These are phyloP conservation scores for Talaromyces wortmannii DNA, from an alignment of 495 filamentous ascomycete species.

Conservation along the genomic window DNA sequence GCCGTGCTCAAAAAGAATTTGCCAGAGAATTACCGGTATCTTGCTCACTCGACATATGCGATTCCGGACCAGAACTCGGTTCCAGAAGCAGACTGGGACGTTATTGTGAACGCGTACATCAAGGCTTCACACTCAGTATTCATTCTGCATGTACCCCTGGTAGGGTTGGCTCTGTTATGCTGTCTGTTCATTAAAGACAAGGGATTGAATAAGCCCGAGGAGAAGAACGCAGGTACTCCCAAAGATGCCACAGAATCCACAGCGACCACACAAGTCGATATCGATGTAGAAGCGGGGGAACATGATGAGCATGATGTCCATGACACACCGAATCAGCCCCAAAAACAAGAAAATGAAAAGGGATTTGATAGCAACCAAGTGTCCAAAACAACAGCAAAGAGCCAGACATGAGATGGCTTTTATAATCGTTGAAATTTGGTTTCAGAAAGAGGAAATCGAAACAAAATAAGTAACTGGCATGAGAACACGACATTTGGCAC, in stretches of 20 bases:
- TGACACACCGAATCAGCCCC: constrained; percentile 10
- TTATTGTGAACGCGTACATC: constrained; percentile 42
- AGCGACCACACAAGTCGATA: constrained; percentile 4
- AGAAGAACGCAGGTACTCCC: constrained; percentile 11
- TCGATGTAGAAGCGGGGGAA: neutral
- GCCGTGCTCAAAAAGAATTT: constrained; percentile 40
- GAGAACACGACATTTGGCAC: neutral
- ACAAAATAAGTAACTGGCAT: neutral
- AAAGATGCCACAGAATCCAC: constrained; percentile 46
- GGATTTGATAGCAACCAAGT: constrained; percentile 6
- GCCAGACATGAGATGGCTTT: no score
- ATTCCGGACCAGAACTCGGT: constrained; percentile 24
- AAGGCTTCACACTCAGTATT: constrained; percentile 47
- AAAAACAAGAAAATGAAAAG: constrained; percentile 9
- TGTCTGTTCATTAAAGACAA: constrained; percentile 48
- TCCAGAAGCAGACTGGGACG: constrained; percentile 26
- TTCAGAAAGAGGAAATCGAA: neutral
- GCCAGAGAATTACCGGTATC: constrained; percentile 27
- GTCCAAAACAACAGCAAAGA: neutral
- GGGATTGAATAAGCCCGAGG: constrained; percentile 45
- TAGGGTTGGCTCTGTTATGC: constrained; percentile 44
- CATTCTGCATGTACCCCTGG: constrained; percentile 46
- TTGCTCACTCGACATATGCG: constrained; percentile 36
- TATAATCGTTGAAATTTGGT: neutral
- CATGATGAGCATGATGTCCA: neutral